Evolutionary conservation across 2,329 filamentous ascomycete species (phyloP).

Genomic region (Daldinia eschscholtzii): DNA sequence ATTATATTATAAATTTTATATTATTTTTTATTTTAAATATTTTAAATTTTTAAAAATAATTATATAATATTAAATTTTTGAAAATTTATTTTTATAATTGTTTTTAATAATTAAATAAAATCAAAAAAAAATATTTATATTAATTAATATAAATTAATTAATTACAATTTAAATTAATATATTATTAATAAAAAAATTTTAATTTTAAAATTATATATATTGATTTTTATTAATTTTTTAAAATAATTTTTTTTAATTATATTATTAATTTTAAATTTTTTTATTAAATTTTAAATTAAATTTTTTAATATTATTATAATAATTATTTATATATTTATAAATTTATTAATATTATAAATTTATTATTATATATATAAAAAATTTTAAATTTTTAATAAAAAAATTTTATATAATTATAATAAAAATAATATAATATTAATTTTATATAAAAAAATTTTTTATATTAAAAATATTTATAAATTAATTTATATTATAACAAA

Average conservation of each 20-base stretch:
- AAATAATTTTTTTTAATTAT: neutral
- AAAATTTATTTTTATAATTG: neutral
- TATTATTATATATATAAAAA: neutral
- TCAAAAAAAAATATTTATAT: neutral
- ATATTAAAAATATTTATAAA: neutral
- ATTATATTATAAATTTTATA: constrained; percentile 13
- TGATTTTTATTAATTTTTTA: constrained; percentile 1
- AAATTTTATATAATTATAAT: neutral
- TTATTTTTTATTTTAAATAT: constrained; percentile 7
- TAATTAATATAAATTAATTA: constrained; percentile 5
- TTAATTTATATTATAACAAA: constrained; percentile 4
- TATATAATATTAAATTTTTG: neutral
- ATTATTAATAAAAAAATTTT: constrained; percentile 10
- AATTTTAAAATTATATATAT: constrained; percentile 3
- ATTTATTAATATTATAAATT: constrained; percentile 1
- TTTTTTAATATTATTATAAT: neutral
- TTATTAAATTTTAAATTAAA: too few species aligned
- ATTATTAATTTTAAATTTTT: constrained; percentile 1
- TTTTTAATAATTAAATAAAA: constrained; percentile 7
- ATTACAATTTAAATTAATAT: constrained; percentile 10
- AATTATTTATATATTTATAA: neutral
- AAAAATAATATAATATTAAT: constrained; percentile 6
- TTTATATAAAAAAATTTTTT: neutral
- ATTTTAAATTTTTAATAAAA: neutral
- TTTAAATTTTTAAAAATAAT: neutral